phyloP scores from a whole-genome alignment of 148 eudicot genomes.

The Rhododendron griersonianum region DNA sequence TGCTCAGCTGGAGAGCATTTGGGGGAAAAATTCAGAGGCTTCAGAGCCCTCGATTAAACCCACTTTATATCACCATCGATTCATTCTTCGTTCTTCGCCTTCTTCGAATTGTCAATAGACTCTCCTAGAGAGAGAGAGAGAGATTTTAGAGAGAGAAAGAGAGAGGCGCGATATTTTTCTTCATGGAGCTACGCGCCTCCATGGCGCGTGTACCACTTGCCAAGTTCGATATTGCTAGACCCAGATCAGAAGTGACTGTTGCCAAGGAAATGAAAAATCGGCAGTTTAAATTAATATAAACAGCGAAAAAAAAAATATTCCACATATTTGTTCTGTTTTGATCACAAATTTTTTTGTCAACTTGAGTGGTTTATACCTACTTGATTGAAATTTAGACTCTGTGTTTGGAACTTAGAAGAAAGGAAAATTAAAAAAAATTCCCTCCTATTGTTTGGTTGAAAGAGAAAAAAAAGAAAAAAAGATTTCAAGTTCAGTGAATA shows the following conservation, averaged over 20 bases:
- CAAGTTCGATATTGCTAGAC: neutral
- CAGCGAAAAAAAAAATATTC: too few species aligned
- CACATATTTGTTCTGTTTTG: too few species aligned
- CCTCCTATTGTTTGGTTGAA: too few species aligned
- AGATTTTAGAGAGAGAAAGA: neutral
- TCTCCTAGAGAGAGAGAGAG: neutral
- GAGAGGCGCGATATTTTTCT: neutral
- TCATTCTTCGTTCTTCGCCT: neutral
- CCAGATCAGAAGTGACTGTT: neutral
- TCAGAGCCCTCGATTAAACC: neutral
- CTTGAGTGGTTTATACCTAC: too few species aligned
- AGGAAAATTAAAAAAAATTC: too few species aligned
- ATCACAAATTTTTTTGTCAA: too few species aligned
- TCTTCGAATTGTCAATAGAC: neutral
- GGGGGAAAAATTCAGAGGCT: neutral
- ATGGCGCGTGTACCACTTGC: neutral
- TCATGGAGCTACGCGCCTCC: neutral
- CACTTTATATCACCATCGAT: neutral
- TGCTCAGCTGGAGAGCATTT: conserved; percentile 2
- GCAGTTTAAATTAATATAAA: too few species aligned
- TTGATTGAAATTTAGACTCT: too few species aligned
- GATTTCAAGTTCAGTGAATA: too few species aligned
- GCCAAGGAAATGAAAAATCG: neutral
- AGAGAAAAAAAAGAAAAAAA: too few species aligned
- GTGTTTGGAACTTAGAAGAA: too few species aligned